A percentile compares a stretch with the other conserved stretches of the same genome.
Conservation (phyloP, 2,329 filamentous ascomycete genomes). For the Juglanconis sp. region DNA sequence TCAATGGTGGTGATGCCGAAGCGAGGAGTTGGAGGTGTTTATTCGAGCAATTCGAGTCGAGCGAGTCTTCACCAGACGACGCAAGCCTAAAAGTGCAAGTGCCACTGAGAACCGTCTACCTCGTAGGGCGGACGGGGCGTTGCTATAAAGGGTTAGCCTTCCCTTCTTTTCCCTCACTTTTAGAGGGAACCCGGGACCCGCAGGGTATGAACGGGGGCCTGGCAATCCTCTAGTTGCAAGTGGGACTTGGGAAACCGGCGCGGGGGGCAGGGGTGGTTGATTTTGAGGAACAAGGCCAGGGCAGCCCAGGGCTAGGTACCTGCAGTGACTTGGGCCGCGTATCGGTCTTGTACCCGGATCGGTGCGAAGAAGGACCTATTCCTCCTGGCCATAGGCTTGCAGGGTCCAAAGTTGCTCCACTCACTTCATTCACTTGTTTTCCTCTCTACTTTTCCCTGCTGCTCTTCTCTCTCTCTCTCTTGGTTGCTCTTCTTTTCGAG, state of each 20-base stretch:
- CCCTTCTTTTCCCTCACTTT: neutral
- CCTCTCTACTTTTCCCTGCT: neutral
- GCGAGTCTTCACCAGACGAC: neutral
- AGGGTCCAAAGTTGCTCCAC: neutral
- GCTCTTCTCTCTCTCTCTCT: neutral
- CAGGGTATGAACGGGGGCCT: neutral
- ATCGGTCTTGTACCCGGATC: too few species aligned
- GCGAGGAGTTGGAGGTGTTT: slow-evolving; percentile 1
- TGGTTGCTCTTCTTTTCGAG: neutral
- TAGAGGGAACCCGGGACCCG: neutral
- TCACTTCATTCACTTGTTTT: neutral
- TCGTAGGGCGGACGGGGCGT: neutral
- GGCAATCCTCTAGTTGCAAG: too few species aligned
- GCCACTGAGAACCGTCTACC: neutral
- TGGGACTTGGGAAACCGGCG: too few species aligned
- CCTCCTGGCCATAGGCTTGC: neutral
- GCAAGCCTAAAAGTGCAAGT: neutral
- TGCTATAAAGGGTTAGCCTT: neutral
- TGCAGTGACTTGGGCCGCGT: too few species aligned
- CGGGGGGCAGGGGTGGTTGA: too few species aligned
- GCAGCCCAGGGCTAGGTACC: too few species aligned
- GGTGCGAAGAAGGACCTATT: too few species aligned
- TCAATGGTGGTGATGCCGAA: neutral
- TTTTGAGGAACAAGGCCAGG: too few species aligned
- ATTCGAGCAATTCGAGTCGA: neutral